Evolutionary conservation across 78 protist genomes (phyloP).

Genomic region (Pigoraptor vietnamica): DNA sequence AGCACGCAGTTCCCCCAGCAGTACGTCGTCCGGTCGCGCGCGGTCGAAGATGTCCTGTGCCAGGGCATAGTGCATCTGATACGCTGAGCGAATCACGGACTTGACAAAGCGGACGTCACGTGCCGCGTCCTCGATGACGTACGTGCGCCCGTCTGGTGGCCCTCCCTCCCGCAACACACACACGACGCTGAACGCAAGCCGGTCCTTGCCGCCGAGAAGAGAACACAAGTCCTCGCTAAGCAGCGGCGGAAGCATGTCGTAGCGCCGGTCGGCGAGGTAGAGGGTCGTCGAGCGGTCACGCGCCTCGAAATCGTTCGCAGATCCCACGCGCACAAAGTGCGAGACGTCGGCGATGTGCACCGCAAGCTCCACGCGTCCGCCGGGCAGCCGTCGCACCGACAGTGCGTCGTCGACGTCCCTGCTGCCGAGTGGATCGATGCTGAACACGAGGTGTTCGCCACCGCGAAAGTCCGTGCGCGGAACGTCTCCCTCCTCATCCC

Average conservation of each 20-base stretch:
- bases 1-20: background rate
- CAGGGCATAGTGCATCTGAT: slow-evolving; percentile 51
- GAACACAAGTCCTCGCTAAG: slow-evolving; percentile 79
- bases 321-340: slow-evolving; percentile 59
- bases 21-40: background rate
- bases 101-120: background rate
- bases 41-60: slow-evolving; percentile 66
- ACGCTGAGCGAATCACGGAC: slow-evolving; percentile 79
- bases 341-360: slow-evolving; percentile 96
- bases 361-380: slow-evolving; percentile 56
- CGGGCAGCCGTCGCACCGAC: slow-evolving; percentile 41
- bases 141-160: background rate
- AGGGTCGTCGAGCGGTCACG: slow-evolving; percentile 64
- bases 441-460: background rate
- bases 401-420: slow-evolving; percentile 97
- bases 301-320: slow-evolving; percentile 70
- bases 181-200: slow-evolving; percentile 37
- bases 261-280: slow-evolving; percentile 79
- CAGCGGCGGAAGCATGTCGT: slow-evolving; percentile 86
- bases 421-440: slow-evolving; percentile 61
- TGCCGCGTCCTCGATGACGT: background rate
- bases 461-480: background rate
- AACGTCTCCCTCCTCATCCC: background rate
- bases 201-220: slow-evolving; percentile 30
- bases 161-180: slow-evolving; percentile 16